A percentile compares a stretch with the other conserved stretches of the same genome.
phyloP scores from a whole-genome alignment of 2,329 filamentous ascomycete species.

The Colletotrichum limetticola region DNA sequence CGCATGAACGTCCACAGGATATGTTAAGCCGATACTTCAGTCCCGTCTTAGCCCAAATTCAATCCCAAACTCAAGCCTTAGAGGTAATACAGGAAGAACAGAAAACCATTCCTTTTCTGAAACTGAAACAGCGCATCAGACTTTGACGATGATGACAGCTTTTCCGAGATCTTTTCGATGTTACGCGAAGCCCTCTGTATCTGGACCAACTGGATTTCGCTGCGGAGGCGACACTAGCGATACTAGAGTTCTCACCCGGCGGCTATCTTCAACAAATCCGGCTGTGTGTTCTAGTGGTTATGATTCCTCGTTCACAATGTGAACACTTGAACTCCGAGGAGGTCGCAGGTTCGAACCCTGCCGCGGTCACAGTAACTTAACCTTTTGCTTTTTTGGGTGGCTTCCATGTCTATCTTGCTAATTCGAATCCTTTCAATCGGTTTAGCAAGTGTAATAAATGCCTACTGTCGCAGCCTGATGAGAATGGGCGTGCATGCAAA shows the following conservation, averaged over 20 bases:
- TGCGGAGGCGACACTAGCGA: too few relatives aligned
- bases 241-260: fast-evolving
- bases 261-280: fast-evolving
- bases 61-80: background rate
- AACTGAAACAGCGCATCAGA: background rate
- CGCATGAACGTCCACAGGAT: background rate
- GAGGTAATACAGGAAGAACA: background rate
- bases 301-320: conserved; percentile 33
- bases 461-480: too few relatives aligned
- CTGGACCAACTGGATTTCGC: background rate
- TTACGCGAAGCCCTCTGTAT: background rate
- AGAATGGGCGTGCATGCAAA: too few relatives aligned
- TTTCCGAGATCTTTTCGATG: background rate
- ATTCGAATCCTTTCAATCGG: too few relatives aligned
- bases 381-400: background rate
- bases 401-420: too few relatives aligned
- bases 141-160: too few relatives aligned
- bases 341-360: conserved; percentile 37
- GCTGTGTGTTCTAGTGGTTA: conserved; percentile 36
- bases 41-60: background rate
- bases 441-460: too few relatives aligned
- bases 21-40: background rate
- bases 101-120: background rate
- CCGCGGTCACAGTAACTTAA: conserved; percentile 8
- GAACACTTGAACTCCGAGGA: conserved; percentile 20